Base-by-base conservation (phyloP, 345 rosid species). In the Clausena lansium region DNA sequence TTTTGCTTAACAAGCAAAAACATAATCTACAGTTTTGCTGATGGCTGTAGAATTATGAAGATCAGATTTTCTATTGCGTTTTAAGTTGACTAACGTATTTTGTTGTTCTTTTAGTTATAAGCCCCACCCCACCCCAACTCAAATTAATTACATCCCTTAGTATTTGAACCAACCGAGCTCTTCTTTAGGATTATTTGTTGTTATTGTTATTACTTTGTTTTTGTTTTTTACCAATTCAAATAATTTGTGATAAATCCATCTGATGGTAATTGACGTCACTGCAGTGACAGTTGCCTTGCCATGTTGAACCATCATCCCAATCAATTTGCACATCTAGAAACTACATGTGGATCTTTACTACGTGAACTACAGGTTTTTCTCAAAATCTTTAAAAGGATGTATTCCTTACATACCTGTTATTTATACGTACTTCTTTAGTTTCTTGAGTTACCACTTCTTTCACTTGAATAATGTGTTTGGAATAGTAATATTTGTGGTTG, bases 301-400 rank as follows among this genome's bases (percentile, higher is more conserved):
- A 87, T 85, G 90, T 78, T 67, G 47, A 76, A 78, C 70, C 81
- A 41, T 32, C 66, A 78, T 30, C 73, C 77, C 58, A 80, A 84
- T 65, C 86, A 81, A 67, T 75, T 85, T 63, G 72, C 78, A 3
- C 38, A 78, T 30, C 70, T 81, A 0, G 90, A 90, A 81, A 85
- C 86, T n/a, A 87, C 92, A 22, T 88, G 96, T 79, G 87, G 88
- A 45, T 80, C 86, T 20, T 70, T 91, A 74, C 86, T 91, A 32
- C 25, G 78, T 61, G 90, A 90, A 77, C 75, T 91, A 50, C 86
- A 87, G 93, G 95, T 91, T 61, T 8, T 64, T 33, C 24, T 75
- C 28, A 27, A 73, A 45, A 41, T 77, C 45, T 72, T 28, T 67
- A 22, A 1, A 15, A 28, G 64, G 52, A 47, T 62, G 25, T 14